Evolutionary conservation across 2,329 filamentous ascomycete genomes (phyloP), one percentile per base, ranked within the genome.

Genomic region (Verticillium longisporum): DNA sequence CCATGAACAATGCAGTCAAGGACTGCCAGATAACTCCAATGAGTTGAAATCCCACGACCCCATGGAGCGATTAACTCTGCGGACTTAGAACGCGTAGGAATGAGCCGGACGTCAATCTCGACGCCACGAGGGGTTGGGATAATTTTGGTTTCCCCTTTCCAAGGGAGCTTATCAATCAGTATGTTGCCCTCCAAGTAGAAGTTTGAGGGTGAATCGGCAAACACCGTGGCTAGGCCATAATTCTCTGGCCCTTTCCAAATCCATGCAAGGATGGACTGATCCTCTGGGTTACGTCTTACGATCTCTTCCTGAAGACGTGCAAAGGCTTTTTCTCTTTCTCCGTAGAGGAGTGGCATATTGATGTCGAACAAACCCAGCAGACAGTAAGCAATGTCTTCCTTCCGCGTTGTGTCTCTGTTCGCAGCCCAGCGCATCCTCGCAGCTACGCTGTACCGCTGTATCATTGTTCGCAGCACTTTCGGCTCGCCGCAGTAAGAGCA

Each of bases 221-320:
- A n/a, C n/a, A n/a, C n/a, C n/a, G n/a, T n/a, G n/a, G n/a, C n/a
- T n/a, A n/a, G n/a, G n/a, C n/a, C n/a, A n/a, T n/a, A n/a, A n/a
- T n/a, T n/a, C n/a, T n/a, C n/a, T n/a, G n/a, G n/a, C n/a, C n/a
- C n/a, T n/a, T n/a, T n/a, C n/a, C n/a, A n/a, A n/a, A 15, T n/a
- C 56, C 56, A 72, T 4, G 70, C 69, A 15, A 76, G 71, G 10
- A 75, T 63, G 5, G 71, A 72, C 26, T 76, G 72, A 60, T 76
- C 74, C n/a, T 70, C 66, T 1, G 70, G 66, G 21, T 60, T 64
- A 9, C 18, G 18, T 62, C 69, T 71, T 53, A 75, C 64, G 3
- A 63, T 61, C 54, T 69, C 66, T 34, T 68, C 62, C 50, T 69
- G 66, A 2, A 69, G 62, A 21, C 67, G 60, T 41, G 32, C 21